Evolutionary conservation across 129 eudicot species (phyloP).

Genomic region (Kitagawia praeruptora): DNA sequence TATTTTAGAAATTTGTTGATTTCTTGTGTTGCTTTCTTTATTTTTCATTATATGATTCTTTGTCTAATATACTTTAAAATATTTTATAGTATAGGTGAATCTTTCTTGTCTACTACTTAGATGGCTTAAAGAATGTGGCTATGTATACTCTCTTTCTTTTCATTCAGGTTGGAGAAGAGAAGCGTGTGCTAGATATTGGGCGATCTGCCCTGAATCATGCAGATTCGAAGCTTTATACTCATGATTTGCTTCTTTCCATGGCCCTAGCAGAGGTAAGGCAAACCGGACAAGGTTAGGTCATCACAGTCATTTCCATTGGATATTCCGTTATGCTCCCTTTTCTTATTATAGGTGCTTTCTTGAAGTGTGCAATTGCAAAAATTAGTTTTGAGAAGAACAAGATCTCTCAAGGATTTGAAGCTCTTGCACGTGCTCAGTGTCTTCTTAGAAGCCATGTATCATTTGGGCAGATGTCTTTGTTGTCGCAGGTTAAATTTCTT

Average conservation of each 20-base stretch:
- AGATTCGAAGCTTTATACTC: constrained; percentile 64
- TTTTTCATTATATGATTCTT: not conserved
- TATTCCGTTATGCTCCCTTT: constrained; percentile 47
- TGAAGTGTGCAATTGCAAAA: constrained; percentile 98
- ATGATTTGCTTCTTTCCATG: constrained; percentile 93
- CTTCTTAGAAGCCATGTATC: constrained; percentile 74
- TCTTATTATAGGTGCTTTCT: constrained; percentile 90
- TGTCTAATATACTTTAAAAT: not conserved
- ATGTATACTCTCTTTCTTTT: constrained; percentile 8
- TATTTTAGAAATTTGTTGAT: not conserved
- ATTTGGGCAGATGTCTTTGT: constrained; percentile 67
- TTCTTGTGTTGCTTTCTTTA: not conserved
- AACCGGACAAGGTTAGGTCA: constrained; percentile 33
- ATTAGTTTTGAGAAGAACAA: constrained; percentile 70
- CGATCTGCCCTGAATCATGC: constrained; percentile 65
- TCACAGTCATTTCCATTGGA: constrained; percentile 24
- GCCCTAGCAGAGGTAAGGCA: constrained; percentile 93
- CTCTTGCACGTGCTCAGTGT: constrained; percentile 96
- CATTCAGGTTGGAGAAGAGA: constrained; percentile 83
- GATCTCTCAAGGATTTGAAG: constrained; percentile 92
- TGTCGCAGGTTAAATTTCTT: constrained; percentile 68
- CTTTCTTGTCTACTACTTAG: constrained; percentile 1
- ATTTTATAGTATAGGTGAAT: not conserved
- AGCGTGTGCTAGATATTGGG: constrained; percentile 88
- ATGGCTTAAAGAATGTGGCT: not conserved